phyloP scores from a whole-genome alignment of 2,329 filamentous ascomycete species.

The Didymella glomerata region DNA sequence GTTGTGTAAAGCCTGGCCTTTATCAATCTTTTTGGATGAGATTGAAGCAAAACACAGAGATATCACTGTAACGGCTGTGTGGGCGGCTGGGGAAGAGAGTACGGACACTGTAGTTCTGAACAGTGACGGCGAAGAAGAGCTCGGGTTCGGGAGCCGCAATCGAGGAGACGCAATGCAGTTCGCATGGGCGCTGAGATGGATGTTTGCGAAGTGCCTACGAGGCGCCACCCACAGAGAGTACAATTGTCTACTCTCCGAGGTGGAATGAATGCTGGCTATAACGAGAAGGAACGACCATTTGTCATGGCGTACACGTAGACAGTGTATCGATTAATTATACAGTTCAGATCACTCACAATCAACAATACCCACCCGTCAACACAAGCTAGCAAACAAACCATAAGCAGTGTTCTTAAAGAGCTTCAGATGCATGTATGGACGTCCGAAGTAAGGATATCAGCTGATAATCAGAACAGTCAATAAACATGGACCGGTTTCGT shows the following conservation, averaged over 20 bases:
- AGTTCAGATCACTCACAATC: neutral
- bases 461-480: too few relatives aligned
- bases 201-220: neutral
- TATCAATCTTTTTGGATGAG: constrained; percentile 5
- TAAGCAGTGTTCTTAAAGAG: too few relatives aligned
- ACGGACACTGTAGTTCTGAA: neutral
- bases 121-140: constrained; percentile 5
- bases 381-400: too few relatives aligned
- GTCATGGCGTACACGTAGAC: neutral
- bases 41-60: constrained; percentile 13
- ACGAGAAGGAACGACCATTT: neutral
- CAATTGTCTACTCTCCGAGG: neutral
- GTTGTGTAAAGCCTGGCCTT: neutral
- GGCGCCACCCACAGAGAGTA: neutral
- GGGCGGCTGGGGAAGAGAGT: too few relatives aligned
- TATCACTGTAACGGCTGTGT: neutral
- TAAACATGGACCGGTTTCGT: too few relatives aligned
- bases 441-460: too few relatives aligned
- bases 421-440: too few relatives aligned
- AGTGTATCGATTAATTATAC: neutral
- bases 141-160: constrained; percentile 5
- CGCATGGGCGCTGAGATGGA: constrained; percentile 15
- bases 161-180: constrained; percentile 7
- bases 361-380: too few relatives aligned
- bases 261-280: neutral